Evolutionary conservation across 2,329 filamentous ascomycete genomes (phyloP).

Genomic region (Mycosphaerella sp.): DNA sequence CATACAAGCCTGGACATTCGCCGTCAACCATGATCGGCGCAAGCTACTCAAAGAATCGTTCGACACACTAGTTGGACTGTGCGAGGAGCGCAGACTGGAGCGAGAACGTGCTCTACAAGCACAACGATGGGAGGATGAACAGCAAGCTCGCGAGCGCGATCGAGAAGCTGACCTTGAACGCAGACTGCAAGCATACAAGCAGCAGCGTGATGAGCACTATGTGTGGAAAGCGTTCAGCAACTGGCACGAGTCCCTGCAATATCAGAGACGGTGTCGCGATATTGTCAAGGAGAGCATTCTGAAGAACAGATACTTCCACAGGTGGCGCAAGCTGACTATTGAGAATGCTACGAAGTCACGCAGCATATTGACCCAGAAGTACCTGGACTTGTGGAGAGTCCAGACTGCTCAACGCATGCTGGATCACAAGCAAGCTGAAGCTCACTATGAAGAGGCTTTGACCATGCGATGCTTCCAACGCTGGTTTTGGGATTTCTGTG

Average conservation of each 20-base stretch:
- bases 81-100: slow-evolving; percentile 18
- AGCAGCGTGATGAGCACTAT: slow-evolving; percentile 58
- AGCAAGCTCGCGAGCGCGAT: slow-evolving; percentile 14
- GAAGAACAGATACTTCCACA: slow-evolving; percentile 60
- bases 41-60: slow-evolving; percentile 50
- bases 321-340: slow-evolving; percentile 60
- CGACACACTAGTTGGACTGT: slow-evolving; percentile 43
- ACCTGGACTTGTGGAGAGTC: slow-evolving; percentile 49
- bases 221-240: slow-evolving; percentile 59
- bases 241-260: slow-evolving; percentile 60
- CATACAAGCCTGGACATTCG: slow-evolving; percentile 34
- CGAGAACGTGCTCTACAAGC: slow-evolving; percentile 10
- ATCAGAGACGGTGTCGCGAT: slow-evolving; percentile 54
- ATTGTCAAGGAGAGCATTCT: slow-evolving; percentile 41
- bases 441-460: slow-evolving; percentile 25
- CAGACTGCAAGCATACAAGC: slow-evolving; percentile 3
- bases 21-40: slow-evolving; percentile 45
- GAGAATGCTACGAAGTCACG: slow-evolving; percentile 52
- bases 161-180: slow-evolving; percentile 11
- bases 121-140: slow-evolving; percentile 10
- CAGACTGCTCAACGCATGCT: slow-evolving; percentile 31
- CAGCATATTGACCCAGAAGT: slow-evolving; percentile 49
- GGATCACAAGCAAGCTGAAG: slow-evolving; percentile 22
- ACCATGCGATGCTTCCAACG: slow-evolving; percentile 24
- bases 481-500: slow-evolving; percentile 24